Percentiles rank a stretch among this genome's conserved stretches.
phyloP scores from a whole-genome alignment of 495 filamentous ascomycete species.

The Glutinoglossum americanum region DNA sequence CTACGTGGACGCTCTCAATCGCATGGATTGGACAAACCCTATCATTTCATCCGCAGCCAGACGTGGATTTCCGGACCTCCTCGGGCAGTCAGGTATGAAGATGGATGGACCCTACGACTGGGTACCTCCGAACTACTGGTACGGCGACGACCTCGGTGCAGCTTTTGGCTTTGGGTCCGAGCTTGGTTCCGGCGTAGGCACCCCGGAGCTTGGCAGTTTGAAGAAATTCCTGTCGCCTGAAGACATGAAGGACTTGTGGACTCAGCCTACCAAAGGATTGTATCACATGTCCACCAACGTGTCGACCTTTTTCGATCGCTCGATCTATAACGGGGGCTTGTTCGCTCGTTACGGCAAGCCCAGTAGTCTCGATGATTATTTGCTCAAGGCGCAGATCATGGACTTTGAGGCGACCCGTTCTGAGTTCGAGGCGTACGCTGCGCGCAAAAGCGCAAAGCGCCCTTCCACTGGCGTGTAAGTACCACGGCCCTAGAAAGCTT shows the following conservation, averaged over 20 bases:
- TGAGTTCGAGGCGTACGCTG: conserved; percentile 34
- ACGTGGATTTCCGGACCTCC: conserved; percentile 26
- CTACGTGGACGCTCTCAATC: conserved; percentile 26
- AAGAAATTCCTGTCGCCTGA: conserved; percentile 27
- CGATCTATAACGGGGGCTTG: conserved; percentile 33
- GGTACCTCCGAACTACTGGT: conserved; percentile 45
- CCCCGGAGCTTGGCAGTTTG: conserved; percentile 32
- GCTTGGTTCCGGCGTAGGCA: conserved; percentile 37
- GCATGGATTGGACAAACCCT: conserved; percentile 33
- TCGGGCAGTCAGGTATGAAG: conserved; percentile 37
- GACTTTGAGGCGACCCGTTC: conserved; percentile 42
- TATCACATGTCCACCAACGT: conserved; percentile 37
- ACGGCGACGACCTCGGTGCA: conserved; percentile 26
- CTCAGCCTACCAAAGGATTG: conserved; percentile 23
- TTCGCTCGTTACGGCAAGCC: conserved; percentile 32
- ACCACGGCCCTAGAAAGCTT: neutral
- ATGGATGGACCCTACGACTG: conserved; percentile 51
- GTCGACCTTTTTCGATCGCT: conserved; percentile 30
- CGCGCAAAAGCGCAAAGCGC: conserved; percentile 26
- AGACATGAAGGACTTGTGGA: conserved; percentile 35
- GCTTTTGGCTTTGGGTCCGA: conserved; percentile 44
- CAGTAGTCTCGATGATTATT: conserved; percentile 29
- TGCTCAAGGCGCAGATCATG: conserved; percentile 31
- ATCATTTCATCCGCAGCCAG: conserved; percentile 35
- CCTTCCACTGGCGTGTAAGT: conserved; percentile 31